Conservation (phyloP, 768 basidiomycete genomes). For the Hericium coralloides region DNA sequence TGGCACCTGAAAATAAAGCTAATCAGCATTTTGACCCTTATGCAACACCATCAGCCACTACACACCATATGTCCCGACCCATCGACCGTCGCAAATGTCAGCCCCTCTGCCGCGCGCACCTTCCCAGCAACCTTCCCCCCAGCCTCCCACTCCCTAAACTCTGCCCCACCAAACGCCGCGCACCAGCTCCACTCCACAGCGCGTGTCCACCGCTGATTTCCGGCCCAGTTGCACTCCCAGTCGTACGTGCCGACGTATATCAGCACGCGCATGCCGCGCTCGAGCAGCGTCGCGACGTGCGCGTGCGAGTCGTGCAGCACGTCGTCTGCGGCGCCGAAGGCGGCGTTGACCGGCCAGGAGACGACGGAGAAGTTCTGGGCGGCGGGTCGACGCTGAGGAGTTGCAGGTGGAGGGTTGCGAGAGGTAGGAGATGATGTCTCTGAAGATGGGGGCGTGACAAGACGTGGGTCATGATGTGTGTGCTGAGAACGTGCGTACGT, state of each 20-base stretch:
- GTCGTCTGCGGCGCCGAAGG: slow-evolving; percentile 42
- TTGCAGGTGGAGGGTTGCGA: slow-evolving; percentile 43
- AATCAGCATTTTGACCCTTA: neutral
- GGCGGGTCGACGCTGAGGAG: slow-evolving; percentile 53
- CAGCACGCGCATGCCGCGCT: slow-evolving; percentile 41
- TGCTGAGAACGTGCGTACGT: neutral
- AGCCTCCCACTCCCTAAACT: slow-evolving; percentile 46
- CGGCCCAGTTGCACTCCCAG: slow-evolving; percentile 54
- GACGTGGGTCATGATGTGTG: neutral
- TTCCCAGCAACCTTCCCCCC: slow-evolving; percentile 43
- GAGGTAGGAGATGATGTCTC: slow-evolving; percentile 54
- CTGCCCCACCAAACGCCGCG: slow-evolving; percentile 33
- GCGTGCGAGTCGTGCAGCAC: slow-evolving; percentile 18
- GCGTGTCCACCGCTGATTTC: slow-evolving; percentile 54
- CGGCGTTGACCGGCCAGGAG: slow-evolving; percentile 34
- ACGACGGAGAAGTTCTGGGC: slow-evolving; percentile 29
- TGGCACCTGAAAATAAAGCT: slow-evolving; percentile 34
- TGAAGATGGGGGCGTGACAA: slow-evolving; percentile 14
- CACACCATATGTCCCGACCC: slow-evolving; percentile 71
- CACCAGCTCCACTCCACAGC: slow-evolving; percentile 52
- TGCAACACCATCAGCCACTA: neutral
- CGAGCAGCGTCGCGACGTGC: slow-evolving; percentile 45
- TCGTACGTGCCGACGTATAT: slow-evolving; percentile 50
- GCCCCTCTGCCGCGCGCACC: slow-evolving; percentile 40
- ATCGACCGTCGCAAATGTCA: slow-evolving; percentile 55